Evolutionary conservation across 768 basidiomycete species (phyloP), one percentile per base, ranked within the genome.

Genomic region (Rhizopogon rudus): DNA sequence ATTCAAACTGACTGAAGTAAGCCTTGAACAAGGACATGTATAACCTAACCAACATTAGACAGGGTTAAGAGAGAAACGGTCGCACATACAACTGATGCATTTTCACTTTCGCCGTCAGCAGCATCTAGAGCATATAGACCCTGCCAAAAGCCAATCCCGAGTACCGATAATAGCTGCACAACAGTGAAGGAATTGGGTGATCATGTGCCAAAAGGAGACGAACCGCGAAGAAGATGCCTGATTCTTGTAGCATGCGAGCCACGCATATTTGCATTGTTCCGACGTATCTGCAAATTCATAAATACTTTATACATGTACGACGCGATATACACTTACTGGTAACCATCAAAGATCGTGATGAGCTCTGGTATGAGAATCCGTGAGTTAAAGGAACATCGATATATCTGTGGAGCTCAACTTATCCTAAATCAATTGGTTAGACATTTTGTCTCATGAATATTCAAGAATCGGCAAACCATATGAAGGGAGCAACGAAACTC

Each of bases 201-300:
- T 10, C 35, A 49, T 49, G 8, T 25, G 9, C 14, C 20, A 37
- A 16, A 37, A 20, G 50, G 39, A 2, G 51, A 71, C 79, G 40
- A 61, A 95, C 88, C 51, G 88, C 88, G 70, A 95, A 93, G 74
- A 95, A 95, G 46, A 97, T 85, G 3, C 91, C 87, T 17, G 92
- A 94, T 70, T 98, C 93, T 65, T 88, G 86, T 58, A 98, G 71
- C 94, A 98, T 98, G 12, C 93, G 80, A 17, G 91, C 84, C 2
- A 96, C 84, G 57, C 94, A 95, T 29, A 98, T 93, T 66, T 96
- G 93, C 86, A 97, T 86, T 0, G 88, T 93, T 7, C 94, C 94
- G 44, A 98, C 83, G 61, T 90, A 90, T 64, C 87, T 89, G 51
- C 17, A 9, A 46, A 56, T 51, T 45, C 31, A 46, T 50, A 37